These are phyloP conservation scores for Annulohypoxylon bovei DNA, from an alignment of 495 filamentous ascomycete species.

Conservation along the genomic window DNA sequence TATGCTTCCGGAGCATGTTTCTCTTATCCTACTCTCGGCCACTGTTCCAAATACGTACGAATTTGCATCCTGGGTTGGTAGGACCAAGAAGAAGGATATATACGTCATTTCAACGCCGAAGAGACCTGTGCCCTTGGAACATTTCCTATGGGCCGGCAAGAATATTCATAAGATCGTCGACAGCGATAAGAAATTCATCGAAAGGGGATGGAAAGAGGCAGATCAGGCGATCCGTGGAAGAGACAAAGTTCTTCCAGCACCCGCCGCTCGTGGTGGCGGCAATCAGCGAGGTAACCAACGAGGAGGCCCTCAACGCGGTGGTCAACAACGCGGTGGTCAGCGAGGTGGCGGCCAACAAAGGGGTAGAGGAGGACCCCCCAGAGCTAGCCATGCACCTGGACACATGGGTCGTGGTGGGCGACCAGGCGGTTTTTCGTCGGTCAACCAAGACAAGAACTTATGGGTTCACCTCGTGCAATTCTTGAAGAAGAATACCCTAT, in stretches of 20 bases:
- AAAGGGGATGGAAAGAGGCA: conserved; percentile 93
- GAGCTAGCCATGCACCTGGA: conserved; percentile 69
- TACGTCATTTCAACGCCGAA: conserved; percentile 98
- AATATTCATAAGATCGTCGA: conserved; percentile 94
- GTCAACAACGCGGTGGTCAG: conserved; percentile 61
- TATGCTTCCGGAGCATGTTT: conserved; percentile 97
- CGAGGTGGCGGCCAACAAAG: conserved; percentile 67
- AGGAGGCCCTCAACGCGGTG: conserved; percentile 58
- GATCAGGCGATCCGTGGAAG: conserved; percentile 82
- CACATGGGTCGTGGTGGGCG: conserved; percentile 90
- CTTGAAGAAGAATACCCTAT: conserved; percentile 82
- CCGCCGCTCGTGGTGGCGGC: conserved; percentile 58
- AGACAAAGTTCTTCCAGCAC: conserved; percentile 71
- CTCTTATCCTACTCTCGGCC: conserved; percentile 91
- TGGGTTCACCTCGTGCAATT: conserved; percentile 96
- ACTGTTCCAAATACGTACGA: conserved; percentile 98
- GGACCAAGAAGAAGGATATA: conserved; percentile 98
- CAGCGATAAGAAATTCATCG: conserved; percentile 86
- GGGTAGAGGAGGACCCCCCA: conserved; percentile 66
- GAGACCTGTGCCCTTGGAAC: conserved; percentile 91
- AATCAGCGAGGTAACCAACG: conserved; percentile 67
- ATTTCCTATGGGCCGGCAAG: conserved; percentile 95
- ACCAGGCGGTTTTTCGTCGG: conserved; percentile 82
- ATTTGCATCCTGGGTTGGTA: conserved; percentile 97
- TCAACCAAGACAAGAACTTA: conserved; percentile 92